phyloP scores from a whole-genome alignment of 257 asterid species.

The Jasminum sambac region DNA sequence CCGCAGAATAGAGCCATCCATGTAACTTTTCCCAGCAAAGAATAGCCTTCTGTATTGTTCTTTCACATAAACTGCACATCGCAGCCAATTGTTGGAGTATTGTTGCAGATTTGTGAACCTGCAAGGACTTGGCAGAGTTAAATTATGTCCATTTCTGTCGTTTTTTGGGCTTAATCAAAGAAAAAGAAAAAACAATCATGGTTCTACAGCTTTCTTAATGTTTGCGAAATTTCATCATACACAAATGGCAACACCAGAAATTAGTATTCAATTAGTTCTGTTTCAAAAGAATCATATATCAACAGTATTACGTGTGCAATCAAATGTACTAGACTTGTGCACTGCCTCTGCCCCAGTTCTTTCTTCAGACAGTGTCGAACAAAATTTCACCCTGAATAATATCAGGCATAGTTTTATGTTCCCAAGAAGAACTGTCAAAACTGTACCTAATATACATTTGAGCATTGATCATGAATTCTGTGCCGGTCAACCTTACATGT shows the following conservation, averaged over 20 bases:
- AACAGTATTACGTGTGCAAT: conserved; percentile 18
- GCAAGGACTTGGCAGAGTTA: conserved; percentile 22
- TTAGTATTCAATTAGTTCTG: conserved; percentile 2
- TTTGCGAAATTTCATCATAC: background rate
- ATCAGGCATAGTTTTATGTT: background rate
- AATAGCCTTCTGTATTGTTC: conserved; percentile 52
- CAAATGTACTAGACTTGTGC: background rate
- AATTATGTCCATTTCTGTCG: background rate
- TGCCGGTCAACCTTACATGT: background rate
- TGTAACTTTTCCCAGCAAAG: conserved; percentile 70
- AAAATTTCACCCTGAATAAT: background rate
- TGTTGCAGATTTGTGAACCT: conserved; percentile 84
- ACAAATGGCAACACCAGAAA: background rate
- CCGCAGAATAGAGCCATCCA: conserved; percentile 73
- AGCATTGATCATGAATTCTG: background rate
- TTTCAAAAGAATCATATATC: conserved; percentile 13
- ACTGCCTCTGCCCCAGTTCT: background rate
- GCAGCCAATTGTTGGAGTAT: conserved; percentile 79
- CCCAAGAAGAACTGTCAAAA: background rate
- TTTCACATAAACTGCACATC: conserved; percentile 73
- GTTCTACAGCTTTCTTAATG: conserved; percentile 12
- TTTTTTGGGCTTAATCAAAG: conserved; percentile 9
- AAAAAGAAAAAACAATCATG: background rate
- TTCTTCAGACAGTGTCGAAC: background rate
- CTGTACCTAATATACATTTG: background rate